A percentile compares a stretch with the other conserved stretches of the same genome.
phyloP scores from a whole-genome alignment of 83 land plant species.

The Diphasiastrum complanatum region DNA sequence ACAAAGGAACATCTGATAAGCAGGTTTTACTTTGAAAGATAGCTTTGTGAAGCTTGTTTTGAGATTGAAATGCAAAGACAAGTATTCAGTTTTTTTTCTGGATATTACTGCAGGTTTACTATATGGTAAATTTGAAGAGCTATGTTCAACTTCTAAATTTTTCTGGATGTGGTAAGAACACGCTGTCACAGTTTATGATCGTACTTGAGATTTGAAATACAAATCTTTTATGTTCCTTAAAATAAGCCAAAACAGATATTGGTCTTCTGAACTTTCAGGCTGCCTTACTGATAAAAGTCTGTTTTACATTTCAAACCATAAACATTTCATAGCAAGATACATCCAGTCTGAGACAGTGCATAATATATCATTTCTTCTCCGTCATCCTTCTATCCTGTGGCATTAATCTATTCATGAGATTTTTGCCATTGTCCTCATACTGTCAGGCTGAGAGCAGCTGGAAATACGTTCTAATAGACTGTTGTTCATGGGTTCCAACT shows the following conservation, averaged over 20 bases:
- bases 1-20: too few relatives aligned
- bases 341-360: neutral
- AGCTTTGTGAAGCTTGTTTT: neutral
- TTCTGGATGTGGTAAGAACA: slow-evolving; percentile 78
- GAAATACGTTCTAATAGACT: too few relatives aligned
- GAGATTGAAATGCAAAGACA: neutral
- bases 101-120: slow-evolving; percentile 63
- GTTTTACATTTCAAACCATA: neutral
- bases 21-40: too few relatives aligned
- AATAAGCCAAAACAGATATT: too few relatives aligned
- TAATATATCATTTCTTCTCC: too few relatives aligned
- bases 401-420: too few relatives aligned
- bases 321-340: neutral
- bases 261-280: too few relatives aligned
- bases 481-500: too few relatives aligned
- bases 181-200: neutral
- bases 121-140: slow-evolving; percentile 67
- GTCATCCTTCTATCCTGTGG: neutral
- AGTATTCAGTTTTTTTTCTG: neutral
- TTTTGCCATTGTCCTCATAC: too few relatives aligned
- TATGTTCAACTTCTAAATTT: slow-evolving; percentile 55
- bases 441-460: too few relatives aligned
- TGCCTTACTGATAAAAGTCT: neutral
- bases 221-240: neutral
- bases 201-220: neutral